Percentiles rank a stretch among this genome's conserved stretches.
Conservation (phyloP, 441 rosid species). For the Biscutella laevigata region DNA sequence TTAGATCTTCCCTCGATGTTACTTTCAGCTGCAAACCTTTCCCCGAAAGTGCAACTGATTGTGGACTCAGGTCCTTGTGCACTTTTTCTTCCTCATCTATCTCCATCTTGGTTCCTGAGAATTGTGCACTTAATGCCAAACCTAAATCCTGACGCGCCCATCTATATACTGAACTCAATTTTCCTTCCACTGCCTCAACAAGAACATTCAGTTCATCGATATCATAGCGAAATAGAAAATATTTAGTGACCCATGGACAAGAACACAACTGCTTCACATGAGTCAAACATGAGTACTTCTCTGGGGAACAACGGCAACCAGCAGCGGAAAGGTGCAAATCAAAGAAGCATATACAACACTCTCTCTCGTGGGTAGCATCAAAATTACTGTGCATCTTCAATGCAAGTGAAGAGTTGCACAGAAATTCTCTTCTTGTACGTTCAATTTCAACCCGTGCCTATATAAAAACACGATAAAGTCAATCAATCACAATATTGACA, state of each 20-base stretch:
- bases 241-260: constrained; percentile 60
- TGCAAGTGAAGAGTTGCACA: constrained; percentile 53
- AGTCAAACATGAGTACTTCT: constrained; percentile 82
- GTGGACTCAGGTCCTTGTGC: constrained; percentile 31
- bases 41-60: constrained; percentile 26
- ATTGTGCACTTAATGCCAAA: constrained; percentile 54
- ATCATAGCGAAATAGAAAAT: constrained; percentile 82
- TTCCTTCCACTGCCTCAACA: constrained; percentile 95
- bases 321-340: constrained; percentile 98
- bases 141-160: constrained; percentile 98
- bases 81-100: constrained; percentile 34
- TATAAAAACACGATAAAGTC: constrained; percentile 13
- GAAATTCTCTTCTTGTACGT: constrained; percentile 54
- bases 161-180: constrained; percentile 84
- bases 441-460: constrained; percentile 86
- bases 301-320: constrained; percentile 89
- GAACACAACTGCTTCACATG: constrained; percentile 85
- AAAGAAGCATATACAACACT: constrained; percentile 77
- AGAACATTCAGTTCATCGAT: constrained; percentile 75
- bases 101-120: constrained; percentile 37
- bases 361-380: constrained; percentile 87
- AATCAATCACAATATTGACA: constrained; percentile 5
- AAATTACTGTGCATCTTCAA: constrained; percentile 85
- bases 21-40: constrained; percentile 33
- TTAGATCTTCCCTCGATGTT: constrained; percentile 25